A percentile compares a stretch with the other conserved stretches of the same genome.
phyloP scores from a whole-genome alignment of 768 basidiomycete species.

The Trametes elegans region DNA sequence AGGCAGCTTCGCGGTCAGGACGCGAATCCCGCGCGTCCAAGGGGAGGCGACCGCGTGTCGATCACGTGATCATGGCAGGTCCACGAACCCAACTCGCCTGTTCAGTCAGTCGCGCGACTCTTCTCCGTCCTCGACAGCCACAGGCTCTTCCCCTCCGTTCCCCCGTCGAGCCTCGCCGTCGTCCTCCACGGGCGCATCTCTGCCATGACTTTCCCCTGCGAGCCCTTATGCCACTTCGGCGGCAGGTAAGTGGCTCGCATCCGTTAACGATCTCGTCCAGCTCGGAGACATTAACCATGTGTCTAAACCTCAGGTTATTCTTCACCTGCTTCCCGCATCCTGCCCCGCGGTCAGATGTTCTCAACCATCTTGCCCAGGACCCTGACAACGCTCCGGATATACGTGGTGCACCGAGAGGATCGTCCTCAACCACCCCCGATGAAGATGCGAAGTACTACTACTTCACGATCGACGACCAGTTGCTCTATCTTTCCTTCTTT shows the following conservation, averaged over 20 bases:
- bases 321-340: constrained; percentile 89
- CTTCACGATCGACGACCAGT: constrained; percentile 91
- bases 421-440: constrained; percentile 62
- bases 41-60: constrained; percentile 27
- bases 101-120: constrained; percentile 20
- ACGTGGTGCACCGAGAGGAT: constrained; percentile 56
- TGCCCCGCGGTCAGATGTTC: constrained; percentile 56
- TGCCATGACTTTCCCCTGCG: constrained; percentile 50
- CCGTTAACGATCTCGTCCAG: background rate
- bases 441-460: constrained; percentile 80
- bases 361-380: constrained; percentile 60
- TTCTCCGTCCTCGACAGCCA: constrained; percentile 17
- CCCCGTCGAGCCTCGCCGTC: constrained; percentile 7
- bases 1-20: background rate
- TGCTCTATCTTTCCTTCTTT: constrained; percentile 91
- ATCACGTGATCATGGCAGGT: constrained; percentile 28
- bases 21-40: constrained; percentile 14
- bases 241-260: constrained; percentile 54
- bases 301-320: constrained; percentile 51
- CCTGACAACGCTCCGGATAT: constrained; percentile 56
- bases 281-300: constrained; percentile 9
- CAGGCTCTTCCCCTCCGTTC: constrained; percentile 9
- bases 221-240: constrained; percentile 76
- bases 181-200: background rate
- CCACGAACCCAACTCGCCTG: constrained; percentile 22